phyloP scores from a whole-genome alignment of 2,329 filamentous ascomycete genomes.

The Calonectria pauciramosa region DNA sequence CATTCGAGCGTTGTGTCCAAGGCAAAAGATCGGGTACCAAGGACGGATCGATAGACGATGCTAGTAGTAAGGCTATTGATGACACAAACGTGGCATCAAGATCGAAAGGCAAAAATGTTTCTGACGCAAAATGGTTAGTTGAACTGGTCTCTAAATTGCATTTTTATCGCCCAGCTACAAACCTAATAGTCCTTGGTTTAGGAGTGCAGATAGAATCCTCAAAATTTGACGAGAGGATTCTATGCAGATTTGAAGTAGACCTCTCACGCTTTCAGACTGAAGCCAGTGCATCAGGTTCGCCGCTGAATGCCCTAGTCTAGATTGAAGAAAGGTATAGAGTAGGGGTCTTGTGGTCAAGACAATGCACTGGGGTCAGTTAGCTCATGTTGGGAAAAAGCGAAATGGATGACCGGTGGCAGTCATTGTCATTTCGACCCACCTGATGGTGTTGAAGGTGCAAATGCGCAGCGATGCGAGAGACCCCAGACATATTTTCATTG shows the following conservation, averaged over 20 bases:
- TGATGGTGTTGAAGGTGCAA: slow-evolving; percentile 39
- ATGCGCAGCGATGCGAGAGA: slow-evolving; percentile 36
- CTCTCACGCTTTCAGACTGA: slow-evolving; percentile 34
- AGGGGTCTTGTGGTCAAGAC: slow-evolving; percentile 37
- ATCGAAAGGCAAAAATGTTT: slow-evolving; percentile 62
- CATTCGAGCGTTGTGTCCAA: slow-evolving; percentile 58
- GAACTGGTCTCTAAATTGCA: slow-evolving; percentile 22
- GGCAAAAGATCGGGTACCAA: slow-evolving; percentile 49
- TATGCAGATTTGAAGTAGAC: slow-evolving; percentile 42
- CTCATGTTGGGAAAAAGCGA: fast-evolving
- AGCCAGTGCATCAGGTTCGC: slow-evolving; percentile 39
- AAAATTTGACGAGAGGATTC: slow-evolving; percentile 45
- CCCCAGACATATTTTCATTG: slow-evolving; percentile 29
- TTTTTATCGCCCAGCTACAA: slow-evolving; percentile 32
- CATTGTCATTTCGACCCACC: neutral
- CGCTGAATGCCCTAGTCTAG: slow-evolving; percentile 35
- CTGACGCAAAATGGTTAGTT: slow-evolving; percentile 38
- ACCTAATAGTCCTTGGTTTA: slow-evolving; percentile 60
- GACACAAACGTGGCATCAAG: slow-evolving; percentile 58
- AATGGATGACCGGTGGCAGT: no score
- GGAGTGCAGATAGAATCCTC: slow-evolving; percentile 54
- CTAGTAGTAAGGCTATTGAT: slow-evolving; percentile 55
- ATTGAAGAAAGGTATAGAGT: slow-evolving; percentile 38
- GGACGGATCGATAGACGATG: slow-evolving; percentile 51
- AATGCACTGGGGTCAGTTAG: slow-evolving; percentile 31